These are phyloP conservation scores for Trichoderma guizhouense DNA, from an alignment of 2,329 filamentous ascomycete genomes.

Conservation along the genomic window DNA sequence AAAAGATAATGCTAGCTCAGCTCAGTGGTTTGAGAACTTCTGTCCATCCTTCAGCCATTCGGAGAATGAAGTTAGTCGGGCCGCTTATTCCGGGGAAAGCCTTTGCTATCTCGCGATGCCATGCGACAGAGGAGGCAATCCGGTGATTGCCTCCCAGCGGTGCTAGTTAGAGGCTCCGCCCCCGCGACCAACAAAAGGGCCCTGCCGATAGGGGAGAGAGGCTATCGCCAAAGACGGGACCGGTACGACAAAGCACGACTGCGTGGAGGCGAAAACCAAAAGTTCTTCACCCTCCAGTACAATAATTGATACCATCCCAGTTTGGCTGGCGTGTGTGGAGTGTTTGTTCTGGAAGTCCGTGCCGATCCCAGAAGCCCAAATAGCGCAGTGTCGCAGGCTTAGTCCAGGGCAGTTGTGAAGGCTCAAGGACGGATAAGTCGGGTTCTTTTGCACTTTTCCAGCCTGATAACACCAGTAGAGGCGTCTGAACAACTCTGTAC, in stretches of 20 bases:
- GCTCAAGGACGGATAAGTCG: slow-evolving; percentile 6
- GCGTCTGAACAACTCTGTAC: slow-evolving; percentile 7
- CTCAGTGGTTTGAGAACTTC: slow-evolving; percentile 12
- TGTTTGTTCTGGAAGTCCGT: neutral
- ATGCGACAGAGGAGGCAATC: neutral
- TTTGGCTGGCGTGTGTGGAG: slow-evolving; percentile 2
- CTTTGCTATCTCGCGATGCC: neutral
- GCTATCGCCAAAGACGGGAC: neutral
- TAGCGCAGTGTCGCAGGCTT: neutral
- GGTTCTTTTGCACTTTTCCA: slow-evolving; percentile 7
- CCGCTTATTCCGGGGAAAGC: neutral
- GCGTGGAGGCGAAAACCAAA: slow-evolving; percentile 6
- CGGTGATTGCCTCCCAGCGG: neutral
- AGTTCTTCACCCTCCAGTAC: neutral
- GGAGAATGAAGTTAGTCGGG: neutral
- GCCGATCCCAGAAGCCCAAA: slow-evolving; percentile 7
- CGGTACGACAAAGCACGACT: neutral
- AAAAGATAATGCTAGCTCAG: slow-evolving; percentile 10
- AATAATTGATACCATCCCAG: neutral
- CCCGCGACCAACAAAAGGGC: neutral
- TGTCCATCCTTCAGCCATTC: slow-evolving; percentile 12
- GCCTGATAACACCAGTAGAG: slow-evolving; percentile 4
- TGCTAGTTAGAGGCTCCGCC: neutral
- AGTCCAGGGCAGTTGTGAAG: neutral
- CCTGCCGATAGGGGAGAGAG: slow-evolving; percentile 3